Evolutionary conservation across 768 basidiomycete genomes (phyloP), one percentile per base, ranked within the genome.

Genomic region (Trametes punicea): DNA sequence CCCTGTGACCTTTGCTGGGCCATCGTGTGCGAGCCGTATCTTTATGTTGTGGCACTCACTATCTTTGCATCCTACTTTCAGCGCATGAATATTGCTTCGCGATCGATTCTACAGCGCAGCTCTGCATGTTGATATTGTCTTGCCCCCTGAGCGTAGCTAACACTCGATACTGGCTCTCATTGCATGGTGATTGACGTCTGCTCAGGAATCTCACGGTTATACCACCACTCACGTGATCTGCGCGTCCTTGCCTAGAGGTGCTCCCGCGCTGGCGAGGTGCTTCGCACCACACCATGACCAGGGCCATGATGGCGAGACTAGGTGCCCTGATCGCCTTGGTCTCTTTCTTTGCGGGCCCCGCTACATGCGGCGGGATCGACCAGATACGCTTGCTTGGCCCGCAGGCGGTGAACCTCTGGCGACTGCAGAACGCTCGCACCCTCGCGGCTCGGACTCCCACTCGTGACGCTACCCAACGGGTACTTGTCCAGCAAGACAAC

Each of bases 331-430:
- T 54, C 34, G 36, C 16, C 18, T 38, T 62, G 4, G 38, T 57
- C 51, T 40, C 44, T 4, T 33, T 51, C 25, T 16, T 38, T 7
- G 51, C 51, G 9, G 46, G 33, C 23, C 21, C 36, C 34, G 49
- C 27, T 18, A 23, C 29, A 7, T 46, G 48, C 46, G 46, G 46
- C 29, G 58, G 58, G 9, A 60, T 60, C 47, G 58, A 60, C 48
- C 58, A 55, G n/a, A 36, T 62, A 7, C 63, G 62, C 27, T n/a
- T 64, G 23, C 53, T 66, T 25, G 82, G 81, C 10, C 74, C 85
- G 11, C 87, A 87, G 67, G 79, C 77, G 16, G 75, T 88, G 56
- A 89, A 88, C 68, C 70, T 83, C 34, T 85, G 84, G 85, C 79
- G 74, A 67, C 72, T 88, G 41, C 39, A 62, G 31, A 27, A 41